phyloP scores from a whole-genome alignment of 495 filamentous ascomycete genomes.

The Aspergillus homomorphus region DNA sequence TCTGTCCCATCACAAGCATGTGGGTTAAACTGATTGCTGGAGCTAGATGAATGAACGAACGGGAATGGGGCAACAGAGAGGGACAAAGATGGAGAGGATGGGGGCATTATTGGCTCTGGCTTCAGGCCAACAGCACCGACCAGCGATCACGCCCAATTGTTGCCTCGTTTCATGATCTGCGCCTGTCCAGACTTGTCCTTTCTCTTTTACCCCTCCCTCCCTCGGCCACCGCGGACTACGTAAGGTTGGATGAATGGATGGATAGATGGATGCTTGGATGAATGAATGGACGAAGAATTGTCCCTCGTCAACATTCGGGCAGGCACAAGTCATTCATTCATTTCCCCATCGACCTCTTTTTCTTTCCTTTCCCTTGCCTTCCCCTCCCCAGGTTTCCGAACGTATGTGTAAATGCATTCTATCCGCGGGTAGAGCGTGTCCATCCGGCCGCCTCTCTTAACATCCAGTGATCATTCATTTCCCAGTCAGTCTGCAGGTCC shows the following conservation, averaged over 20 bases:
- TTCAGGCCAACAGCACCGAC: slow-evolving; percentile 11
- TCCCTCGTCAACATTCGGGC: slow-evolving; percentile 9
- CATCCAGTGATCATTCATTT: not conserved
- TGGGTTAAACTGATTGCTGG: not conserved
- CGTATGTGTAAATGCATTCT: slow-evolving; percentile 1
- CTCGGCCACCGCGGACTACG: slow-evolving; percentile 19
- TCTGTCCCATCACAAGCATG: not conserved
- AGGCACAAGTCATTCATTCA: slow-evolving; percentile 12
- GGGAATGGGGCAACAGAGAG: not conserved
- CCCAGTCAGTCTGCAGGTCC: slow-evolving; percentile 10
- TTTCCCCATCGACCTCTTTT: not conserved
- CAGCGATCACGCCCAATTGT: slow-evolving; percentile 25
- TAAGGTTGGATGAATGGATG: slow-evolving; percentile 17
- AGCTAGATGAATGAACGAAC: not conserved
- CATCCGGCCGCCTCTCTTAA: slow-evolving; percentile 1
- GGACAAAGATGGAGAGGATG: not conserved
- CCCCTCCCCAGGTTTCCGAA: slow-evolving; percentile 7
- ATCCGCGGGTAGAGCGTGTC: slow-evolving; percentile 9
- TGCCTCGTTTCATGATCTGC: slow-evolving; percentile 31
- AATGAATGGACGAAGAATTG: not conserved
- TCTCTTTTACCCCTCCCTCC: slow-evolving; percentile 23
- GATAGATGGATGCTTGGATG: not conserved
- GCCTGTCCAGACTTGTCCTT: slow-evolving; percentile 25
- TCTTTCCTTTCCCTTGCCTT: not conserved
- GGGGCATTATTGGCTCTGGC: not conserved